Evolutionary conservation across 2,329 filamentous ascomycete species (phyloP).

Genomic region (Aspergillus clavatus): DNA sequence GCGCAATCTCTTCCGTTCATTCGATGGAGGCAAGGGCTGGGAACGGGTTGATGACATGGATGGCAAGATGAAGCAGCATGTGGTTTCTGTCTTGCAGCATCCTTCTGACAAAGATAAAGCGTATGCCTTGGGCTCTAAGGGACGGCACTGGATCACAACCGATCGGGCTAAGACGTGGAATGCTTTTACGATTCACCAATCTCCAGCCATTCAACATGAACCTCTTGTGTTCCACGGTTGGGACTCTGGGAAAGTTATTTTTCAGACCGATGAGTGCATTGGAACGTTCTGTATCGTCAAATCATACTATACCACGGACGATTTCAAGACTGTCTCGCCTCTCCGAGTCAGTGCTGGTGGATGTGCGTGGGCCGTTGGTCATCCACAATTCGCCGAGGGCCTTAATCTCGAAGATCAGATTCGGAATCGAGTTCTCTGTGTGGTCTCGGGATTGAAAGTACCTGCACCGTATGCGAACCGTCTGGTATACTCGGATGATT

Average conservation of each 20-base stretch:
- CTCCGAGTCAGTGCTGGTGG: slow-evolving; percentile 66
- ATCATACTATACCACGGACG: slow-evolving; percentile 73
- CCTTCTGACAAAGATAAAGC: slow-evolving; percentile 73
- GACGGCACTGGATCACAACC: slow-evolving; percentile 74
- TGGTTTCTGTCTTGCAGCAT: slow-evolving; percentile 66
- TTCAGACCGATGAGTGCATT: slow-evolving; percentile 68
- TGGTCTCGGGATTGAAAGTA: slow-evolving; percentile 68
- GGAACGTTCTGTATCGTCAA: slow-evolving; percentile 60
- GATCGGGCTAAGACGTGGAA: slow-evolving; percentile 80
- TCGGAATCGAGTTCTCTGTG: slow-evolving; percentile 70
- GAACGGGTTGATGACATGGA: slow-evolving; percentile 57
- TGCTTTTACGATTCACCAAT: slow-evolving; percentile 59
- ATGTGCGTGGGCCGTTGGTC: slow-evolving; percentile 83
- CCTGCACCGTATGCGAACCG: slow-evolving; percentile 69
- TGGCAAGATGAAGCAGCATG: slow-evolving; percentile 45
- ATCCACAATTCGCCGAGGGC: slow-evolving; percentile 57
- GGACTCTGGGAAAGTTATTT: slow-evolving; percentile 80
- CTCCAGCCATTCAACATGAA: slow-evolving; percentile 5
- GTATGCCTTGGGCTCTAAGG: slow-evolving; percentile 67
- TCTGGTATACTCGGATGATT: slow-evolving; percentile 76
- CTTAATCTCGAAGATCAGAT: slow-evolving; percentile 60
- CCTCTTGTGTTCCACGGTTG: slow-evolving; percentile 64
- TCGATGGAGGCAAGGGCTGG: slow-evolving; percentile 78
- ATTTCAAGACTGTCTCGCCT: slow-evolving; percentile 65
- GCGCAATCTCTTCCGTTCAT: slow-evolving; percentile 68